Percentiles rank a stretch among this genome's conserved stretches.
Evolutionary conservation across 169 alveolate species (phyloP).

Genomic region (Theileria annulata): DNA sequence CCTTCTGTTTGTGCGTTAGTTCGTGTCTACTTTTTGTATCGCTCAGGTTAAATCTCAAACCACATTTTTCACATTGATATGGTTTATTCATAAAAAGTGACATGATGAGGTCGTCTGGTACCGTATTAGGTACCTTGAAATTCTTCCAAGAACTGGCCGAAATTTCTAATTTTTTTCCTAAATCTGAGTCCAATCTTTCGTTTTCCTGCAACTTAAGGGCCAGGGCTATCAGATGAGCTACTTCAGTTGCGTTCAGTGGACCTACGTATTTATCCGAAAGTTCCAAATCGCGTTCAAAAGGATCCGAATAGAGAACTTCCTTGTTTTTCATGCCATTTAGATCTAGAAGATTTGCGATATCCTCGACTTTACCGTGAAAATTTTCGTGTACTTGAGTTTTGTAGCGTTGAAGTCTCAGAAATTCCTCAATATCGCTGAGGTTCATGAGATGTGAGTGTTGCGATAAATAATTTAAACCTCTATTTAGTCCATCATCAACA

Average conservation of each 20-base stretch:
- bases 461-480: slow-evolving; percentile 42
- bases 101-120: slow-evolving; percentile 19
- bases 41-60: slow-evolving; percentile 28
- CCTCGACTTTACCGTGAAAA: slow-evolving; percentile 20
- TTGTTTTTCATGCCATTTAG: slow-evolving; percentile 6
- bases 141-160: slow-evolving; percentile 48
- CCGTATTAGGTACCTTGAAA: slow-evolving; percentile 46
- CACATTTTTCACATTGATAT: slow-evolving; percentile 49
- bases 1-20: slow-evolving; percentile 26
- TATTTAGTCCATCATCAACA: slow-evolving; percentile 16
- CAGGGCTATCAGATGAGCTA: slow-evolving; percentile 40
- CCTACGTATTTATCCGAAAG: slow-evolving; percentile 34
- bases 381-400: background rate
- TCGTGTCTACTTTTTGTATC: slow-evolving; percentile 35
- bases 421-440: background rate
- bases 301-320: background rate
- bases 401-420: background rate
- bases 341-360: slow-evolving; percentile 27
- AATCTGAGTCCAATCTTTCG: slow-evolving; percentile 18
- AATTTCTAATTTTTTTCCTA: slow-evolving; percentile 42
- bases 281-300: slow-evolving; percentile 23
- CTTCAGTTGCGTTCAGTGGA: slow-evolving; percentile 58
- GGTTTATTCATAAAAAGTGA: slow-evolving; percentile 30
- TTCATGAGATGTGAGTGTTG: slow-evolving; percentile 17
- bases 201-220: slow-evolving; percentile 62